Percentiles rank a stretch among this genome's conserved stretches.
These are phyloP conservation scores for Pyricularia sp. DNA, from an alignment of 2,329 filamentous ascomycete genomes.

Conservation along the genomic window DNA sequence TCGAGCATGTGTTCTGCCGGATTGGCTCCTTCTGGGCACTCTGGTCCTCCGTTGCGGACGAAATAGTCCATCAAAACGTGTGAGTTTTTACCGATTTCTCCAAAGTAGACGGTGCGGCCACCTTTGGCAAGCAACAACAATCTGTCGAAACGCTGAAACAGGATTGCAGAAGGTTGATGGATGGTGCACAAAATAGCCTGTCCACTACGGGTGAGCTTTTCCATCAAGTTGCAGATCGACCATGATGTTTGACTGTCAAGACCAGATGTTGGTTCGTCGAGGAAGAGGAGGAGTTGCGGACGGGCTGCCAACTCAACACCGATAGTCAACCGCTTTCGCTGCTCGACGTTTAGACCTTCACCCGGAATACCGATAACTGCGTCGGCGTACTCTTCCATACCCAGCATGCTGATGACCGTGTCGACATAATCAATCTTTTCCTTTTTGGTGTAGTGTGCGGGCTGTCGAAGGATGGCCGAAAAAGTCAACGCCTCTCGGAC, in stretches of 20 bases:
- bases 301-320: constrained; percentile 44
- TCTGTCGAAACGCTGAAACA: constrained; percentile 40
- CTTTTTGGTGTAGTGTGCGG: constrained; percentile 33
- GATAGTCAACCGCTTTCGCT: constrained; percentile 49
- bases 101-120: constrained; percentile 5
- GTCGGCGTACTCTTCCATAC: constrained; percentile 54
- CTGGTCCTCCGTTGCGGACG: constrained; percentile 42
- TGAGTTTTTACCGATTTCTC: constrained; percentile 22
- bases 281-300: constrained; percentile 45
- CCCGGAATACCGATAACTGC: constrained; percentile 52
- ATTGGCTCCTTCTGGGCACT: constrained; percentile 43
- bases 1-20: constrained; percentile 57
- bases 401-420: constrained; percentile 51
- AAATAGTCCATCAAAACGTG: constrained; percentile 43
- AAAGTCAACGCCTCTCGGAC: constrained; percentile 41
- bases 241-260: constrained; percentile 62
- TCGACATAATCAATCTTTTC: constrained; percentile 52
- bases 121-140: constrained; percentile 25
- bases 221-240: constrained; percentile 56
- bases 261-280: constrained; percentile 62
- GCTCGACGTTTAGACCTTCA: constrained; percentile 47
- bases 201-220: constrained; percentile 44
- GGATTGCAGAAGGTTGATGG: constrained; percentile 32
- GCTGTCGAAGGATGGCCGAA: constrained; percentile 43
- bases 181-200: constrained; percentile 39